Evolutionary conservation across 2,329 filamentous ascomycete genomes (phyloP).

Genomic region (Mycocentrospora acerina): DNA sequence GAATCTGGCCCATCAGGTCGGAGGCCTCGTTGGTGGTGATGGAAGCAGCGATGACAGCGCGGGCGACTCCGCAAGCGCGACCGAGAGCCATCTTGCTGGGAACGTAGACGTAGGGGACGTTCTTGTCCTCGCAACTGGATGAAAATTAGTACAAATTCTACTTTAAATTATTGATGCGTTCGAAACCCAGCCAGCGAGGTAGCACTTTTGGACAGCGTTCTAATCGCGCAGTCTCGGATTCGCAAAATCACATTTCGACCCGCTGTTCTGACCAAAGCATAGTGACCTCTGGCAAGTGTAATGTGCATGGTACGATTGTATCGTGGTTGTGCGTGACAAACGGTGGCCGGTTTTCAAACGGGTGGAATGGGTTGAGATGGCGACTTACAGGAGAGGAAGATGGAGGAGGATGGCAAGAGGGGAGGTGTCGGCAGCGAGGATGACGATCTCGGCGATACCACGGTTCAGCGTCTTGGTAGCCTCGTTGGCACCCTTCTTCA

Average conservation of each 20-base stretch:
- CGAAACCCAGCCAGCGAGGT: slow-evolving; percentile 64
- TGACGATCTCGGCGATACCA: slow-evolving; percentile 84
- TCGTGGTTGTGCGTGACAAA: slow-evolving; percentile 23
- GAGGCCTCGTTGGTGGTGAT: slow-evolving; percentile 69
- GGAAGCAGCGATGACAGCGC: slow-evolving; percentile 80
- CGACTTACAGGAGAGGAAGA: slow-evolving; percentile 70
- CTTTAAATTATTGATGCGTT: too few relatives aligned
- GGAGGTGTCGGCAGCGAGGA: slow-evolving; percentile 78
- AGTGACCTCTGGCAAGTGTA: too few relatives aligned
- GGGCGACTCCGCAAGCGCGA: slow-evolving; percentile 78
- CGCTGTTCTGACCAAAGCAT: too few relatives aligned
- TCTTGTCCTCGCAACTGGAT: slow-evolving; percentile 71
- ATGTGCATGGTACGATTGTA: too few relatives aligned
- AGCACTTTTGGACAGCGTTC: too few relatives aligned
- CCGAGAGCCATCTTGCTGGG: slow-evolving; percentile 78
- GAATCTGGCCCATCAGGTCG: slow-evolving; percentile 85
- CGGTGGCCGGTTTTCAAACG: slow-evolving; percentile 42
- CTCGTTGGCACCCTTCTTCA: slow-evolving; percentile 55
- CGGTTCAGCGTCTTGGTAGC: slow-evolving; percentile 86
- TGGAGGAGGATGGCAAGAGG: slow-evolving; percentile 71
- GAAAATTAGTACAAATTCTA: too few relatives aligned
- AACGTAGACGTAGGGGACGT: slow-evolving; percentile 60
- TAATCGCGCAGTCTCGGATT: too few relatives aligned
- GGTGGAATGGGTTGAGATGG: background rate
- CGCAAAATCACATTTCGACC: too few relatives aligned